Percentiles rank a stretch among this genome's conserved stretches.
Evolutionary conservation across 2,329 filamentous ascomycete species (phyloP).

Genomic region (Aspergillus melleus): DNA sequence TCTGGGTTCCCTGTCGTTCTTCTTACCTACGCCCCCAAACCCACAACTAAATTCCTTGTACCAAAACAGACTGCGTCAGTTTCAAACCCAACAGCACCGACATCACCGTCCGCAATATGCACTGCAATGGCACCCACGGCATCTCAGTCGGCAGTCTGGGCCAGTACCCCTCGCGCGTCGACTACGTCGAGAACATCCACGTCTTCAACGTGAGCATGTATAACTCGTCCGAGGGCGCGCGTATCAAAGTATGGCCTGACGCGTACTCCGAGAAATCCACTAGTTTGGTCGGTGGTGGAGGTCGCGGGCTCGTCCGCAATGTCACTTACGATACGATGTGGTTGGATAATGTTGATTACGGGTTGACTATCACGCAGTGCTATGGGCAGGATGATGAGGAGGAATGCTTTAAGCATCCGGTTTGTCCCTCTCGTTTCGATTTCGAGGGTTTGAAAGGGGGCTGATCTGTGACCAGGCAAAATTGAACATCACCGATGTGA

Average conservation of each 20-base stretch:
- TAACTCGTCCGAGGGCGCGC: constrained; percentile 45
- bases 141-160: constrained; percentile 51
- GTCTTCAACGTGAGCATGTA: constrained; percentile 44
- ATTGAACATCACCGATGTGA: no score
- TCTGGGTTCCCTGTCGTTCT: no score
- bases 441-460: no score
- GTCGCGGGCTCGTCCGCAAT: not conserved
- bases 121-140: constrained; percentile 51
- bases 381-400: no score
- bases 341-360: not conserved
- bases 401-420: no score
- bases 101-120: constrained; percentile 42
- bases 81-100: constrained; percentile 45
- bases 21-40: not conserved
- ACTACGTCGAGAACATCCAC: constrained; percentile 46
- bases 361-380: no score
- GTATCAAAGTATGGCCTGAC: constrained; percentile 39
- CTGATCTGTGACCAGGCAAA: no score
- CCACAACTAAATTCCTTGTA: not conserved
- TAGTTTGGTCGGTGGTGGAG: not conserved
- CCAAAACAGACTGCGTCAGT: constrained; percentile 42
- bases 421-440: no score
- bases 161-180: constrained; percentile 28
- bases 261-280: not conserved
- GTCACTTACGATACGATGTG: constrained; percentile 1